Evolutionary conservation across 1,139 yeast species (phyloP).

Genomic region (Debaryomycetaceae sp.): DNA sequence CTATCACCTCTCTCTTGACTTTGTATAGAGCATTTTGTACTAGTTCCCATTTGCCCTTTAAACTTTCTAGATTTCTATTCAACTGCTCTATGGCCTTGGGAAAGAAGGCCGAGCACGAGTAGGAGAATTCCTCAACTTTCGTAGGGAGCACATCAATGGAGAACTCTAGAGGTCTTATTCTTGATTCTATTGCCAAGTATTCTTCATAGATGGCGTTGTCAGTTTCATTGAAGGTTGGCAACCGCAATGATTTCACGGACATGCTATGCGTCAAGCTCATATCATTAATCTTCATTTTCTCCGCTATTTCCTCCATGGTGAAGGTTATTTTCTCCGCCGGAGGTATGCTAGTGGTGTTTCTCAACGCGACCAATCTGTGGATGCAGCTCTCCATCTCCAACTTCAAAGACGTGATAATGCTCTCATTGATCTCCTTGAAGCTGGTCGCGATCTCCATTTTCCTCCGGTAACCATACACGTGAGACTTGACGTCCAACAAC

Average conservation of each 20-base stretch:
- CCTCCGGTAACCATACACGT: slow-evolving; percentile 33
- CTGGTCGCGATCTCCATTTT: slow-evolving; percentile 54
- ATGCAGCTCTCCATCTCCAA: slow-evolving; percentile 47
- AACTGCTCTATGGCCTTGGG: slow-evolving; percentile 36
- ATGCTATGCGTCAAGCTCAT: slow-evolving; percentile 12
- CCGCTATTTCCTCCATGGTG: slow-evolving; percentile 38
- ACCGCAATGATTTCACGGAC: slow-evolving; percentile 18
- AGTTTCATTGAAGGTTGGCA: slow-evolving; percentile 31
- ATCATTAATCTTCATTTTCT: slow-evolving; percentile 33
- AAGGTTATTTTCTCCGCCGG: slow-evolving; percentile 18
- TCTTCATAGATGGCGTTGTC: slow-evolving; percentile 29
- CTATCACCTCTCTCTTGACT: slow-evolving; percentile 47
- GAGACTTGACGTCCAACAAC: slow-evolving; percentile 38
- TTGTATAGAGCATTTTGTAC: slow-evolving; percentile 35
- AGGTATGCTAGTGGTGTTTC: not conserved
- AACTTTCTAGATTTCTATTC: slow-evolving; percentile 33
- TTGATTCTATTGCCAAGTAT: slow-evolving; percentile 26
- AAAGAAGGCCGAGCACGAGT: slow-evolving; percentile 19
- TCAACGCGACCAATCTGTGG: not conserved
- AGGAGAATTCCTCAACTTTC: slow-evolving; percentile 45
- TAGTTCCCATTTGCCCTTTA: slow-evolving; percentile 38
- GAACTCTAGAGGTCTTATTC: slow-evolving; percentile 50
- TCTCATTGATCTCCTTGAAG: slow-evolving; percentile 53
- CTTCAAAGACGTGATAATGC: slow-evolving; percentile 49
- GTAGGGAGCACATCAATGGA: slow-evolving; percentile 59